Conservation (phyloP, 305 asterid genomes). For the Solanum chacoense region DNA sequence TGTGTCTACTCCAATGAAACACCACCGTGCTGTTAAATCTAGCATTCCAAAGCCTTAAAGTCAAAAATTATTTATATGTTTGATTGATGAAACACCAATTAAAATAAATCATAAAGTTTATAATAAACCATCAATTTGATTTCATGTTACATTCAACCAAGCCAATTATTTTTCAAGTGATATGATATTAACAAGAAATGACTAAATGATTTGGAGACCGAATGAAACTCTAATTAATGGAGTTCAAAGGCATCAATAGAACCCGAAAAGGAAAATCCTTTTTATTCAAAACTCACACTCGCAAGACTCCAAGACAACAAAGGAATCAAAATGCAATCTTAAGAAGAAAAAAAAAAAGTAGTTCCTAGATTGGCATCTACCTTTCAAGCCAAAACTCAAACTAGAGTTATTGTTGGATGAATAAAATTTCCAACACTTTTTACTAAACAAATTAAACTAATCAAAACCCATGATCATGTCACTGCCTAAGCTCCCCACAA, state of each 20-base stretch:
- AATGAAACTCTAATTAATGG: neutral
- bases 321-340: neutral
- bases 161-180: no score
- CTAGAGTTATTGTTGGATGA: no score
- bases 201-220: neutral
- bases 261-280: neutral
- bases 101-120: no score
- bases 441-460: neutral
- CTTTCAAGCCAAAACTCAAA: neutral
- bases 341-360: neutral
- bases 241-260: neutral
- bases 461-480: neutral
- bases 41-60: neutral
- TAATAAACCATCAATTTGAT: neutral
- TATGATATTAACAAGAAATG: neutral
- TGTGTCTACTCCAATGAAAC: neutral
- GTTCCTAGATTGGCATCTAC: neutral
- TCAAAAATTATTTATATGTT: no score
- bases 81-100: neutral
- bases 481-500: neutral
- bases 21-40: neutral
- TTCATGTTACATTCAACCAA: neutral
- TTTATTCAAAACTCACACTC: neutral
- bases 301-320: neutral
- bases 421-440: neutral